A percentile compares a stretch with the other conserved stretches of the same genome.
Evolutionary conservation across 2,329 filamentous ascomycete genomes (phyloP).

Genomic region (Clarireedia paspali): DNA sequence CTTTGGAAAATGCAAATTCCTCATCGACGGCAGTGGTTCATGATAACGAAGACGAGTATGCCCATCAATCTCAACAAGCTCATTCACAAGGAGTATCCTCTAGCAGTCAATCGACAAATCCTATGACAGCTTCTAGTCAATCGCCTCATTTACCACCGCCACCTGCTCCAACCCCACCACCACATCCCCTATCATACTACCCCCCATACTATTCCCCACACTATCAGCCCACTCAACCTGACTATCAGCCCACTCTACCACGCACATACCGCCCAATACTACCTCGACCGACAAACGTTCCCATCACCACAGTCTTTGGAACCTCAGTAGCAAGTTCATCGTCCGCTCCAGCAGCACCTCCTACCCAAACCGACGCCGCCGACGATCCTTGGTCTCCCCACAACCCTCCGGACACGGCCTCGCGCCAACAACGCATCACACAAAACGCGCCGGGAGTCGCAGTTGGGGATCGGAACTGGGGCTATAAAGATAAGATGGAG

Average conservation of each 20-base stretch:
- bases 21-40: background rate
- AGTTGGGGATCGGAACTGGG: background rate
- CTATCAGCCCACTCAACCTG: background rate
- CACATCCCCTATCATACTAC: background rate
- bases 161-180: conserved; percentile 4
- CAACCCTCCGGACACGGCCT: background rate
- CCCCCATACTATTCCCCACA: background rate
- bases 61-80: background rate
- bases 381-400: conserved; percentile 3
- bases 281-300: background rate
- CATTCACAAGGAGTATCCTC: background rate
- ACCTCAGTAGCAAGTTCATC: no score
- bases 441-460: background rate
- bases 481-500: conserved; percentile 3
- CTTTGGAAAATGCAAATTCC: background rate
- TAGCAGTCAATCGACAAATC: background rate
- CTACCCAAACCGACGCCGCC: background rate
- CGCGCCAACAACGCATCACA: background rate
- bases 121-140: background rate
- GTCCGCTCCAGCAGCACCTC: no score
- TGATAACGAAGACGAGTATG: background rate
- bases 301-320: no score
- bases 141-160: background rate
- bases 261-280: background rate
- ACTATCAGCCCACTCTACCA: background rate